Evolutionary conservation across 2,329 filamentous ascomycete genomes (phyloP), one percentile per base, ranked within the genome.

Genomic region (Monilinia aucupariae): DNA sequence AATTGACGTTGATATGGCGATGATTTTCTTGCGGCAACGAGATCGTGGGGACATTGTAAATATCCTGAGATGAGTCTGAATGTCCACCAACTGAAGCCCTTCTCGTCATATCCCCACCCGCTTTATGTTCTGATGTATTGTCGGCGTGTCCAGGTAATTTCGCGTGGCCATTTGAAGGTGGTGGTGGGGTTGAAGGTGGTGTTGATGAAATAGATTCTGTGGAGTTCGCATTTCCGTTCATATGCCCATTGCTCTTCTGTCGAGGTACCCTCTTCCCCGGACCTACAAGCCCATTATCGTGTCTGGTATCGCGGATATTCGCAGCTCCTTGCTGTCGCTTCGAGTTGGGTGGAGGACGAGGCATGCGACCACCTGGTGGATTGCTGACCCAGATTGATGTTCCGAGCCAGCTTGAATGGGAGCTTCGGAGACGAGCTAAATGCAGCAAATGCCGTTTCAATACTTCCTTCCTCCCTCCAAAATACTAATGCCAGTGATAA

Each of bases 211-310:
- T 58, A 10, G 61, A 58, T 53, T 53, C 74, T 67, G 71, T 75
- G 70, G 74, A 69, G 75, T 74, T 79, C 62, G 78, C 73, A 70
- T 74, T 77, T 68, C 78, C 80, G 75, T 82, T 82, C 72, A 83
- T 73, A 71, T 82, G 76, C 69, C 79, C 78, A 76, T 80, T 82
- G 65, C 81, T 82, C 73, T 80, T 82, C 73, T 82, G 80, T 74
- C 81, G 82, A 67, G 68, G 68, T 45, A 74, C 69, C 66, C 87
- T 86, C 80, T 87, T 91, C 69, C 87, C 88, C 59, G 89, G 85
- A 73, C 87, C 87, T 82, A 92, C 88, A 76, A 91, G 82, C 74
- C 91, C 91, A 87, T 90, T 92, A 79, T 96, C 92, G 79, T 96
- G 89, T 76, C 89, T 86, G 73, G 81, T 85, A 78, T 88, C 88